A percentile compares a stretch with the other conserved stretches of the same genome.
Evolutionary conservation across 129 eudicot species (phyloP).

Genomic region (Gnaphalium uliginosum): DNA sequence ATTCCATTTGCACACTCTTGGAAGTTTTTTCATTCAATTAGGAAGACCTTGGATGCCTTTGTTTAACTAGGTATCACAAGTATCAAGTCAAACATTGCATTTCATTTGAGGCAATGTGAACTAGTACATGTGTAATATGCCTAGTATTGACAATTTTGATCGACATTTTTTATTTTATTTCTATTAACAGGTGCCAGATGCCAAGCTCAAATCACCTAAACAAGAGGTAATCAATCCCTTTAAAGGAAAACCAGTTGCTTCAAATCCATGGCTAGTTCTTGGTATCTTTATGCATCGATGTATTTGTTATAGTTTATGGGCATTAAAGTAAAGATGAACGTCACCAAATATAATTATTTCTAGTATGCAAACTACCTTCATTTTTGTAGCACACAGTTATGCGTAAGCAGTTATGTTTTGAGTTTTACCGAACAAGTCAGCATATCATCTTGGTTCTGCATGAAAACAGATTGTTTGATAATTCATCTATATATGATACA

Average conservation of each 20-base stretch:
- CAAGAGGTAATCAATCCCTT: constrained; percentile 1
- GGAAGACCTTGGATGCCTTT: not conserved
- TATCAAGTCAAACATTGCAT: not conserved
- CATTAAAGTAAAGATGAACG: constrained; percentile 19
- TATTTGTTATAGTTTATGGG: constrained; percentile 5
- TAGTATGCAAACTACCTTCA: constrained; percentile 14
- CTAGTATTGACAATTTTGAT: not conserved
- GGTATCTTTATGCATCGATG: constrained; percentile 23
- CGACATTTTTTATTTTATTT: not conserved
- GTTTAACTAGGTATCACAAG: not conserved
- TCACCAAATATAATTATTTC: constrained; percentile 15
- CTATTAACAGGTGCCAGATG: constrained; percentile 22
- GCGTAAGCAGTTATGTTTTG: constrained; percentile 3
- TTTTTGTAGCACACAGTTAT: constrained; percentile 15
- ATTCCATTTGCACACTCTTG: not conserved
- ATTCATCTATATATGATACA: not conserved
- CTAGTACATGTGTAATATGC: not conserved
- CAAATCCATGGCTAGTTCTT: constrained; percentile 21
- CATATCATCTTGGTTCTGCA: not conserved
- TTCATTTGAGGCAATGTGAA: constrained; percentile 6
- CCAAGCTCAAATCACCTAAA: constrained; percentile 20
- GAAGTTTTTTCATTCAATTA: not conserved
- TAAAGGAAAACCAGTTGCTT: constrained; percentile 5
- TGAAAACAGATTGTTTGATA: not conserved
- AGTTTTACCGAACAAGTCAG: constrained; percentile 1